phyloP scores from a whole-genome alignment of 495 filamentous ascomycete species.

The Penicillium ochrochloron region DNA sequence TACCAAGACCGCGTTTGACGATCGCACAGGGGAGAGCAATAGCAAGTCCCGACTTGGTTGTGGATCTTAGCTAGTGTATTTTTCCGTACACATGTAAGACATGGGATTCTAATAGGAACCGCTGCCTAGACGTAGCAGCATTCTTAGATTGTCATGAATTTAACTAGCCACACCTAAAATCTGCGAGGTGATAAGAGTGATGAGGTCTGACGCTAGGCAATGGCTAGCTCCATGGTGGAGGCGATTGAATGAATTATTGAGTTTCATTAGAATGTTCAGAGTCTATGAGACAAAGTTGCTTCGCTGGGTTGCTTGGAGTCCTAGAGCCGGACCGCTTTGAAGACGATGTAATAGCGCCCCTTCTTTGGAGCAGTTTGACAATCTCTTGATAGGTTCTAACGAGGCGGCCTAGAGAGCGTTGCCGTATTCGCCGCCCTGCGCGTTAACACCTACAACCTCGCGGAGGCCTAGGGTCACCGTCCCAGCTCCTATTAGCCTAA shows the following conservation, averaged over 20 bases:
- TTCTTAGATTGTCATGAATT: background rate
- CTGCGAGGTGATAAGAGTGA: background rate
- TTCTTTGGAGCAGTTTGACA: no score
- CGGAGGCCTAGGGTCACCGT: no score
- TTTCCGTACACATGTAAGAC: background rate
- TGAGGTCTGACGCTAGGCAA: background rate
- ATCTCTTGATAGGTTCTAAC: no score
- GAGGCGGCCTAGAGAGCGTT: no score
- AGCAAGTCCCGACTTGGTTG: background rate
- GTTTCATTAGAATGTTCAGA: background rate
- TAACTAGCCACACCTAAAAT: background rate
- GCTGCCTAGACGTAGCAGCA: background rate
- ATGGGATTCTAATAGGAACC: background rate
- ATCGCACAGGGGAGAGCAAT: background rate
- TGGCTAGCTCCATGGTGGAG: background rate
- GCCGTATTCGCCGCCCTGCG: no score
- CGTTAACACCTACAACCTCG: no score
- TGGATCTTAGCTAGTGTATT: background rate
- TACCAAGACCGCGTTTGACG: background rate
- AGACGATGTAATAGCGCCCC: background rate
- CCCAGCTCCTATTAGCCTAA: no score
- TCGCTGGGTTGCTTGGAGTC: background rate
- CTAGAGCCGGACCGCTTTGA: background rate
- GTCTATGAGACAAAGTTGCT: background rate
- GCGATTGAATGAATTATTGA: background rate